Evolutionary conservation across 768 basidiomycete species (phyloP), one percentile per base, ranked within the genome.

Genomic region (Psilocybe cyanescens): DNA sequence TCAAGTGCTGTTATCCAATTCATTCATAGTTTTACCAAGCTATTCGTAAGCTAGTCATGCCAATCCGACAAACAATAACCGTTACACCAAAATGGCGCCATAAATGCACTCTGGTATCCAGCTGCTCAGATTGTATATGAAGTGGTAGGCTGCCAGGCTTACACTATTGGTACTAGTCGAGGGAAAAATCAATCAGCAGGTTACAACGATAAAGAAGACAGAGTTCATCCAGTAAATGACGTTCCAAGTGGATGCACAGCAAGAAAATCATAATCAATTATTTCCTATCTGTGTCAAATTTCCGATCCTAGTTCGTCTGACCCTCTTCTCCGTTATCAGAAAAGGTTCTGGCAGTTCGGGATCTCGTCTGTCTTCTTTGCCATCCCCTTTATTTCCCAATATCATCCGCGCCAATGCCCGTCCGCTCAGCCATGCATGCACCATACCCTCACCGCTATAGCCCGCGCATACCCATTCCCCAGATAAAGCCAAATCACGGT

Each of bases 391-490:
- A 2, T 58, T 49, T 12, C 55, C 58, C 3, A 86, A 71, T 4
- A 92, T 74, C 88, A 89, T 67, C 37, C 59, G 61, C 17, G 61
- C 66, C 17, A 67, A 28, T 29, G 66, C 66, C 14, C 55, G 55
- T 14, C 66, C 66, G n/a, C 66, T 54, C 44, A 67, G 48, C 66
- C 66, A 67, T 29, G 66, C 66, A 58, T 67, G 66, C 3, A 67
- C 66, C 66, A 67, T 67, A 12, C 90, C 90, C 64, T 92, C 90
- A 1, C 90, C 90, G 0, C 81, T 79, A 68, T 87, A 91, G 3
- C 88, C 90, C 12, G 86, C 89, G 14, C 85, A 77, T 16, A 91
- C 80, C 90, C 90, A 91, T 70, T 91, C 90, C n/a, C 88, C 89
- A 0, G 86, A 72, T 24, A 67, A 58, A 1, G 78, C 14, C 8